Evolutionary conservation across 805 yeast species (phyloP).

Genomic region (Lipomyces sp.): DNA sequence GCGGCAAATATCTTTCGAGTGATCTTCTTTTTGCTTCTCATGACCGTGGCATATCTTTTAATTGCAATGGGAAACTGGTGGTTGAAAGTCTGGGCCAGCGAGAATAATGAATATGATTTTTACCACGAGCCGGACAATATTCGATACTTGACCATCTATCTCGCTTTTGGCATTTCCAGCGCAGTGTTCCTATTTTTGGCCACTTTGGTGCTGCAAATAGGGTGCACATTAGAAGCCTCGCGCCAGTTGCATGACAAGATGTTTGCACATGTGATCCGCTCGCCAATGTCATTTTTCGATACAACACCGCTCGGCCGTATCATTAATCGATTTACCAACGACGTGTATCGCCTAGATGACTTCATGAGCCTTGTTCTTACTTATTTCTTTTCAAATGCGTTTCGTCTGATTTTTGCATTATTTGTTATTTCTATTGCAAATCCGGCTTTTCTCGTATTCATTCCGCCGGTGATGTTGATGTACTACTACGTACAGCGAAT

Average conservation of each 20-base stretch:
- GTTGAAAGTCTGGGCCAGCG: slow-evolving; percentile 96
- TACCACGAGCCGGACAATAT: slow-evolving; percentile 58
- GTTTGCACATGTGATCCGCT: slow-evolving; percentile 59
- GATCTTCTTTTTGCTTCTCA: slow-evolving; percentile 51
- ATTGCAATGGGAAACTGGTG: slow-evolving; percentile 63
- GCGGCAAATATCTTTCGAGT: slow-evolving; percentile 79
- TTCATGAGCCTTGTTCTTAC: slow-evolving; percentile 77
- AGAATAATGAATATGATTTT: slow-evolving; percentile 59
- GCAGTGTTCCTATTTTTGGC: slow-evolving; percentile 60
- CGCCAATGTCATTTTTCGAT: slow-evolving; percentile 82
- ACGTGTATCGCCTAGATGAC: slow-evolving; percentile 89
- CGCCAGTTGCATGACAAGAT: slow-evolving; percentile 64
- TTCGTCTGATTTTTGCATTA: slow-evolving; percentile 65
- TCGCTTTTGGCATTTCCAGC: slow-evolving; percentile 64
- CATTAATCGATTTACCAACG: slow-evolving; percentile 93
- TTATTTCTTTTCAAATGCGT: slow-evolving; percentile 60
- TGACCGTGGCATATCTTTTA: slow-evolving; percentile 32
- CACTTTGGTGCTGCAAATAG: slow-evolving; percentile 66
- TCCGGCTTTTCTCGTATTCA: slow-evolving; percentile 75
- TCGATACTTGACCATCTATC: slow-evolving; percentile 70
- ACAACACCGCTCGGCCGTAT: slow-evolving; percentile 93
- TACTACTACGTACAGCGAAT: slow-evolving; percentile 65
- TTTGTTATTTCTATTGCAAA: slow-evolving; percentile 72
- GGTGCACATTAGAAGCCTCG: slow-evolving; percentile 79
- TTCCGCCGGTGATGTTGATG: slow-evolving; percentile 54